These are phyloP conservation scores for Waltergamsia citrina DNA, from an alignment of 2,329 filamentous ascomycete genomes.

Conservation along the genomic window DNA sequence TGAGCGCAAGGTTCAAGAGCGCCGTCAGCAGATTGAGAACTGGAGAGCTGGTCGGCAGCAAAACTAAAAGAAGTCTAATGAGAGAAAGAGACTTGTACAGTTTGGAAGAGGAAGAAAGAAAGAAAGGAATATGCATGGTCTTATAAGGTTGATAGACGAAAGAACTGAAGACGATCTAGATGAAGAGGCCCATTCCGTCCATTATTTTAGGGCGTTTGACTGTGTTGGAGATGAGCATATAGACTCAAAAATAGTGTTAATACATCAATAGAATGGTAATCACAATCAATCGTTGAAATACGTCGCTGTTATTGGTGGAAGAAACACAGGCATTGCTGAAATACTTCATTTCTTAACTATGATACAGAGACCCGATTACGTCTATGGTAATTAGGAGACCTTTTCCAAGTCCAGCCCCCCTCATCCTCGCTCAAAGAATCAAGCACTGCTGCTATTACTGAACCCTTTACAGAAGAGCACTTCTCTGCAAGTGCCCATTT, in stretches of 20 bases:
- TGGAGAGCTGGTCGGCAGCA: slow-evolving; percentile 28
- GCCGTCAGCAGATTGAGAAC: slow-evolving; percentile 34
- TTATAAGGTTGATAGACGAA: too few relatives aligned
- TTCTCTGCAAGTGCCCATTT: too few relatives aligned
- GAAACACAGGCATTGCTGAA: background rate
- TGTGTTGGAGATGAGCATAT: too few relatives aligned
- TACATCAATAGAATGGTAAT: too few relatives aligned
- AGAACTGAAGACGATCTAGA: too few relatives aligned
- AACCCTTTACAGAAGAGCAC: background rate
- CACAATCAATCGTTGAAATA: too few relatives aligned
- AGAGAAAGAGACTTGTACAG: background rate
- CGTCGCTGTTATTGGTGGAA: too few relatives aligned
- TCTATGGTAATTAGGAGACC: slow-evolving; percentile 17
- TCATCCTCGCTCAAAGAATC: too few relatives aligned
- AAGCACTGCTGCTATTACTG: background rate
- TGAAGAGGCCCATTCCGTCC: too few relatives aligned
- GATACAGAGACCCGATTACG: slow-evolving; percentile 23
- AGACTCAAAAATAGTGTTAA: too few relatives aligned
- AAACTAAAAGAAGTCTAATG: background rate
- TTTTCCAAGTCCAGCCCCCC: background rate
- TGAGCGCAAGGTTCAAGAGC: slow-evolving; percentile 46
- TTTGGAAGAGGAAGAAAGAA: background rate
- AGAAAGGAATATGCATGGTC: too few relatives aligned
- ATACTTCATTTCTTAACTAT: slow-evolving; percentile 14
- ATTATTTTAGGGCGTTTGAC: too few relatives aligned